Evolutionary conservation across 108 stramenopile genomes (phyloP), one percentile per base, ranked within the genome.

Genomic region (Skeletonema costatum): DNA sequence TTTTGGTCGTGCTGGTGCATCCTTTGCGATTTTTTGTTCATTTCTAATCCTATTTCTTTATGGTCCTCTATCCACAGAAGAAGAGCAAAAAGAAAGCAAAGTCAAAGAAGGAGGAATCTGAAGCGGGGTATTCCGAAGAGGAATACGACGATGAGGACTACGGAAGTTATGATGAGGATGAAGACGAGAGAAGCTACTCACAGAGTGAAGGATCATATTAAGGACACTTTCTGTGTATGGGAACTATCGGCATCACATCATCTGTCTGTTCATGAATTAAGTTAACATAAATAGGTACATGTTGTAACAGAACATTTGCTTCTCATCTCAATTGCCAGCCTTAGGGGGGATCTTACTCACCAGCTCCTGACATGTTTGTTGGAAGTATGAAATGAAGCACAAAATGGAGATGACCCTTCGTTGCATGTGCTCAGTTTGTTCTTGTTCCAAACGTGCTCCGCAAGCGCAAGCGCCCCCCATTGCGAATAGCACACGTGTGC

Each of bases 51-150:
- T 16, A 5, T 46, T 46, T 46, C 16, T n/a, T 46, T 5, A 46
- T 46, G 16, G 14, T 16, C 4, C 6, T 36, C 4, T n/a, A n/a
- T 46, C 11, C 25, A 25, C 53, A 60, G 17, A 60, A 61, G 29
- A 44, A 62, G 46, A 63, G 35, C 44, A 63, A 74, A 38, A 46
- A 65, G 46, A 50, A 66, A 3, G 62, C 51, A 17, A 63, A 62
- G 60, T 29, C 46, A 32, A 10, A 61, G 60, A 42, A 46, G 46
- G 25, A 48, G 31, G 61, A 48, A 63, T 32, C 61, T 44, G 41
- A 33, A 14, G 19, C 21, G 3, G 53, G 0, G 25, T 25, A 56
- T 56, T 56, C 53, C 25, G 44, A 64, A 29, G 62, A 60, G 61
- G 60, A 72, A 44, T 50, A 11, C 44, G 67, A 68, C 13, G 58